Evolutionary conservation across 139 green algal species (phyloP).

Genomic region (Dunaliella primolecta): DNA sequence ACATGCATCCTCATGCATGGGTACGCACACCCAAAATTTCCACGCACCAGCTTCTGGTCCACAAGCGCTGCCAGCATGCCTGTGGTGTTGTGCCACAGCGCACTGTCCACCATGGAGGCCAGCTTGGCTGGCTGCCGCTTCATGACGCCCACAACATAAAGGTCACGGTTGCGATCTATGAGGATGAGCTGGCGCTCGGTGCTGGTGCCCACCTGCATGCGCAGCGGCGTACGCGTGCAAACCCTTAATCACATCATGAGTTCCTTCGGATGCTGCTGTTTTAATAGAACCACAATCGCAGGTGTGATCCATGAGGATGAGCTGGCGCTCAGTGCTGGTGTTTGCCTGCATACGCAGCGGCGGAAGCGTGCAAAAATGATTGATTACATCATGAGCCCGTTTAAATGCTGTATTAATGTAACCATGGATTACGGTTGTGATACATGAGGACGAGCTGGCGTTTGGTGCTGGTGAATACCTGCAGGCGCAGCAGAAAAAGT

Average conservation of each 20-base stretch:
- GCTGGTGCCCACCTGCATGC: slow-evolving; percentile 36
- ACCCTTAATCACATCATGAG: no score
- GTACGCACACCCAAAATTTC: no score
- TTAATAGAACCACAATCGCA: slow-evolving; percentile 37
- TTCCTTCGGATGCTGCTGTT: not conserved
- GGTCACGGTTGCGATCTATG: slow-evolving; percentile 69
- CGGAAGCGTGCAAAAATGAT: no score
- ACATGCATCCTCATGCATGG: no score
- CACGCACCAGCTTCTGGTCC: slow-evolving; percentile 41
- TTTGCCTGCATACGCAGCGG: slow-evolving; percentile 46
- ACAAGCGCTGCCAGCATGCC: slow-evolving; percentile 69
- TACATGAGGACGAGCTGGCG: no score
- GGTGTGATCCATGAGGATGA: slow-evolving; percentile 71
- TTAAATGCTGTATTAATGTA: no score
- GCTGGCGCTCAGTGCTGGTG: slow-evolving; percentile 45
- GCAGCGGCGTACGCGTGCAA: no score
- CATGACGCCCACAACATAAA: slow-evolving; percentile 56
- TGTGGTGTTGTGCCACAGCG: slow-evolving; percentile 60
- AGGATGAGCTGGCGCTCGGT: slow-evolving; percentile 61
- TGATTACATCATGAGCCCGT: no score
- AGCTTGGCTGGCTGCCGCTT: slow-evolving; percentile 61
- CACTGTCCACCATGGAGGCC: slow-evolving; percentile 58
- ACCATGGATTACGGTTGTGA: no score
- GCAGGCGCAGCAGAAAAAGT: no score
- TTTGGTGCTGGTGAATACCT: no score